These are phyloP conservation scores for Eimeria acervulina DNA, from an alignment of 169 alveolate species.

Conservation along the genomic window DNA sequence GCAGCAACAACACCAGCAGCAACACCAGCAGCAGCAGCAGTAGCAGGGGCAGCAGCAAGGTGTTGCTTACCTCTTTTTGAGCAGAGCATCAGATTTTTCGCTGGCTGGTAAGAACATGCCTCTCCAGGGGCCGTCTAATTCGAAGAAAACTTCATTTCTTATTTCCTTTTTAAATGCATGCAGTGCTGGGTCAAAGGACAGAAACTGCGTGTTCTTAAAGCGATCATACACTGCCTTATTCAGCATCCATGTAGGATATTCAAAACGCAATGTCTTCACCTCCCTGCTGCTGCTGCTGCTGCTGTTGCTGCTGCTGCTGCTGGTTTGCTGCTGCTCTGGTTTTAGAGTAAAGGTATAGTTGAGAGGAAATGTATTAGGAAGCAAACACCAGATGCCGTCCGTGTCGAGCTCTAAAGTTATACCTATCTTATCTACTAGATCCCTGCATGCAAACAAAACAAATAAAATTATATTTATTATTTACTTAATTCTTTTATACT, in stretches of 20 bases:
- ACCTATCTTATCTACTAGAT: slow-evolving; percentile 97
- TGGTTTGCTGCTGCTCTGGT: neutral
- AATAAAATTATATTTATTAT: too few relatives aligned
- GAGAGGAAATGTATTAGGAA: slow-evolving; percentile 98
- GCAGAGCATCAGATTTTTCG: slow-evolving; percentile 97
- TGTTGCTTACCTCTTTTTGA: slow-evolving; percentile 91
- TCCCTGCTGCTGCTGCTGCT: neutral
- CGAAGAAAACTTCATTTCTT: slow-evolving; percentile 97
- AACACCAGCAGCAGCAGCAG: too few relatives aligned
- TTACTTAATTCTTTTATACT: neutral
- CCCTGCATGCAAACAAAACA: slow-evolving; percentile 57
- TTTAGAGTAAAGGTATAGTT: slow-evolving; percentile 81
- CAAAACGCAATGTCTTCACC: slow-evolving; percentile 87
- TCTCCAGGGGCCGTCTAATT: slow-evolving; percentile 99
- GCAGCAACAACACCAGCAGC: too few relatives aligned
- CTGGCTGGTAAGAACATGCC: slow-evolving; percentile 99
- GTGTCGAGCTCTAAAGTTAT: slow-evolving; percentile 99
- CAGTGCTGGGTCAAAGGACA: slow-evolving; percentile 85
- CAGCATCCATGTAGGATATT: slow-evolving; percentile 97
- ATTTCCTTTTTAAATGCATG: neutral
- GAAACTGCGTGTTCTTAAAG: slow-evolving; percentile 97
- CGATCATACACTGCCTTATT: slow-evolving; percentile 94
- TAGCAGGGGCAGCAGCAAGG: too few relatives aligned
- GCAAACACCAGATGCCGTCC: slow-evolving; percentile 99
- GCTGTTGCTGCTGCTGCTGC: neutral